Conservation (phyloP, 352 stramenopile genomes). For the Phytophthora quininea region DNA sequence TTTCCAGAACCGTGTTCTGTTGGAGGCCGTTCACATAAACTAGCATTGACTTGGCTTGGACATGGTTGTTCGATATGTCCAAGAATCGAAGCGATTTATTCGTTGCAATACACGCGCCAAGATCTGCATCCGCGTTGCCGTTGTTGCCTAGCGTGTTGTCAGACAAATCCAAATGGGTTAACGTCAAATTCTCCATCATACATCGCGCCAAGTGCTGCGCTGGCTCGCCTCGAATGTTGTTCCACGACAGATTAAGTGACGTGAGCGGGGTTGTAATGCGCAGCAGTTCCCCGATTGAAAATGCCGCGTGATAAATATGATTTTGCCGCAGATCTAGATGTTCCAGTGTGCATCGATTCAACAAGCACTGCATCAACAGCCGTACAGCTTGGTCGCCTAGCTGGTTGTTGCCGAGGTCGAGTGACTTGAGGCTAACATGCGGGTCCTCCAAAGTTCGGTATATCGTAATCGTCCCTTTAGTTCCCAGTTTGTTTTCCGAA, state of each 20-base stretch:
- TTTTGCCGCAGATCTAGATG: slow-evolving; percentile 67
- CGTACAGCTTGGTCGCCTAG: slow-evolving; percentile 68
- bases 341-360: slow-evolving; percentile 74
- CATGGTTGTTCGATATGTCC: slow-evolving; percentile 74
- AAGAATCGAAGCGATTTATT: slow-evolving; percentile 70
- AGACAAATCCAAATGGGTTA: slow-evolving; percentile 67
- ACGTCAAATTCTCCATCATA: slow-evolving; percentile 77
- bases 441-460: slow-evolving; percentile 60
- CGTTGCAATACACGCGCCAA: slow-evolving; percentile 61
- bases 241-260: slow-evolving; percentile 76
- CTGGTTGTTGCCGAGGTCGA: slow-evolving; percentile 77
- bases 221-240: slow-evolving; percentile 74
- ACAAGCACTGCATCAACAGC: slow-evolving; percentile 59
- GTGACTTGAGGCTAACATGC: slow-evolving; percentile 58
- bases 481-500: slow-evolving; percentile 65
- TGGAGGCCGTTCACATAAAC: slow-evolving; percentile 70
- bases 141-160: slow-evolving; percentile 79
- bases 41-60: slow-evolving; percentile 61
- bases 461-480: slow-evolving; percentile 60
- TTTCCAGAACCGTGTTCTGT: slow-evolving; percentile 59
- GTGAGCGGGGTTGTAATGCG: slow-evolving; percentile 62
- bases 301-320: slow-evolving; percentile 68
- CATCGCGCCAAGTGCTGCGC: slow-evolving; percentile 63
- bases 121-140: slow-evolving; percentile 65
- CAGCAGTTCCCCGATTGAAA: slow-evolving; percentile 62